Evolutionary conservation across 257 asterid genomes (phyloP).

Genomic region (Solanum piurae): DNA sequence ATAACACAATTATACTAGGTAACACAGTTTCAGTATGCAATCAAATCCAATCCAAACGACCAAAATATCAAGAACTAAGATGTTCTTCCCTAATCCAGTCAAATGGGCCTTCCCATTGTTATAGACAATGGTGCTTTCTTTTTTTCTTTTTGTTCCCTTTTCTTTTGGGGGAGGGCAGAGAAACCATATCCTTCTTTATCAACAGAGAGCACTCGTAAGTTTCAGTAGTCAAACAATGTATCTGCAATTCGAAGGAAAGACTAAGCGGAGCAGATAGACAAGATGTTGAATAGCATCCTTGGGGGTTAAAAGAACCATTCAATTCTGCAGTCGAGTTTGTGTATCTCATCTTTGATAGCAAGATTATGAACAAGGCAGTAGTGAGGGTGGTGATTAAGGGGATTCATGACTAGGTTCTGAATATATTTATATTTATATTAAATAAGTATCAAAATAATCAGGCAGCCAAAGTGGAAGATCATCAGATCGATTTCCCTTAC

Average conservation of each 20-base stretch:
- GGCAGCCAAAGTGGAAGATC: neutral
- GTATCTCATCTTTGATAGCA: neutral
- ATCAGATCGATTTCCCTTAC: neutral
- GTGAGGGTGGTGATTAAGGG: neutral
- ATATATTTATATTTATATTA: neutral
- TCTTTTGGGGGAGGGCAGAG: neutral
- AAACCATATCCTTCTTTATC: neutral
- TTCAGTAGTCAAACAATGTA: neutral
- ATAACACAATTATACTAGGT: neutral
- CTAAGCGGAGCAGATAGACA: neutral
- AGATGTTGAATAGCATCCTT: neutral
- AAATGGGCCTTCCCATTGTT: neutral
- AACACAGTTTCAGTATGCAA: neutral
- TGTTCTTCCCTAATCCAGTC: neutral
- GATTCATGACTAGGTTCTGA: neutral
- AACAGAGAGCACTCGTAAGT: neutral
- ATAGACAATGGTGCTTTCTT: neutral
- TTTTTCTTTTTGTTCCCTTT: neutral
- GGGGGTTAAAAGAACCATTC: neutral
- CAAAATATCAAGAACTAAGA: neutral
- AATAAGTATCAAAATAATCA: neutral
- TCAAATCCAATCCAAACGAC: neutral
- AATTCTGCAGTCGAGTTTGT: neutral
- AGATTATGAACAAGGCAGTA: neutral
- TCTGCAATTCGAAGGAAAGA: neutral